Base-by-base conservation (phyloP, 2,329 filamentous ascomycete genomes). In the Neophaeococcomyces mojaviensis region DNA sequence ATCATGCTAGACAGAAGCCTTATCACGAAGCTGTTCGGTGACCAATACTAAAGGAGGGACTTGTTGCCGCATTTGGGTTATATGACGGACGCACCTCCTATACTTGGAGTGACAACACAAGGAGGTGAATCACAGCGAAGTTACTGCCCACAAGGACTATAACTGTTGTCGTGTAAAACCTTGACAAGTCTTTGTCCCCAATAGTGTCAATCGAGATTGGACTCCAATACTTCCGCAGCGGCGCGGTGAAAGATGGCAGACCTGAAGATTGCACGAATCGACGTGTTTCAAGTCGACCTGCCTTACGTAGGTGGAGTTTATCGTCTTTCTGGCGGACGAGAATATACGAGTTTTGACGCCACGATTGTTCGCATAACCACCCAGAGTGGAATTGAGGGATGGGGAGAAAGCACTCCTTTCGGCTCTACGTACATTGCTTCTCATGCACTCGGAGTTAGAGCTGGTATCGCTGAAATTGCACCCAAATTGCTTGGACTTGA, bases 391-490 rank as follows among this genome's bases (percentile, higher is more conserved):
- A 33, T 58, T 15, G 53, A 55, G 39, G 59, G 55, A 35, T 60
- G 57, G 58, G 55, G 56, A 4, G 59, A 60, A 46, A 60, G 53
- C 41, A 58, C 55, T 3, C 58, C 47, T 37, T 60, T 55, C 46
- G 57, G 39, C 26, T 53, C 49, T 18, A 31, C 20, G 15, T 59
- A 55, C 37, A 39, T 58, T 15, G 52, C 59, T 13, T 40, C 55
- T 2, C 56, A 60, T 43, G 52, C 55, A 0, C 51, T 48, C 4
- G 58, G 57, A 4, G 52, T 58, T 5, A 46, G 58, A 30, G 53
- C 58, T 4, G 58, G 48, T 3, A 58, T 60, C 20, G 52, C 53
- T n/a, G 49, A 54, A 30, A 57, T 60, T 9, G 59, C 58, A 8
- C 55, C 57, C 1, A 48, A 53, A 9, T 26, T 41, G 22, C 7